Conservation (phyloP, 2,329 filamentous ascomycete genomes). For the Cyanodermella asteris region DNA sequence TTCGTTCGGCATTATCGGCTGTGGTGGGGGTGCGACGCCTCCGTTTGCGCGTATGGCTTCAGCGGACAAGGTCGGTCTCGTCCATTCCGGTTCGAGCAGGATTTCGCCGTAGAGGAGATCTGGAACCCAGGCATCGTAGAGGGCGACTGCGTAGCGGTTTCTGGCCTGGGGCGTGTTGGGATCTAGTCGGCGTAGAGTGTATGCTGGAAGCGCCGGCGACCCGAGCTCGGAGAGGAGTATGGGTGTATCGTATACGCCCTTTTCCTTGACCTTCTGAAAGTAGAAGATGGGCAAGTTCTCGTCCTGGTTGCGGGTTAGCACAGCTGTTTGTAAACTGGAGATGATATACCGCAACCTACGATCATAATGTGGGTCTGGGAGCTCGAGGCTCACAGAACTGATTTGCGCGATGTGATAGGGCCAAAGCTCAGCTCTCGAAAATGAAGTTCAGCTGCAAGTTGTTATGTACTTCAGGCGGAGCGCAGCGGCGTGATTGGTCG, state of each 20-base stretch:
- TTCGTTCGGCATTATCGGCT: constrained; percentile 51
- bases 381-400: too few species aligned
- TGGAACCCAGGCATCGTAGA: constrained; percentile 61
- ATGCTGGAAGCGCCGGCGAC: constrained; percentile 57
- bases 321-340: too few species aligned
- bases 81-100: constrained; percentile 64
- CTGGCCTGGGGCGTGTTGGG: constrained; percentile 45
- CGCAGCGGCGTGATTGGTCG: too few species aligned
- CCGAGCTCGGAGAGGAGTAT: constrained; percentile 47
- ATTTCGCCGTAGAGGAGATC: constrained; percentile 78
- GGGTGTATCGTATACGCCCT: constrained; percentile 15
- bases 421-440: too few species aligned
- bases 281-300: constrained; percentile 19
- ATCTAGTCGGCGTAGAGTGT: constrained; percentile 57
- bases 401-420: too few species aligned
- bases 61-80: constrained; percentile 57
- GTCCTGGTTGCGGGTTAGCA: constrained; percentile 16
- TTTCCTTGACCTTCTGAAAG: too few species aligned
- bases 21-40: constrained; percentile 40
- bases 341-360: too few species aligned
- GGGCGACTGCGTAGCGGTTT: constrained; percentile 69
- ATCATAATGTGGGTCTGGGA: too few species aligned
- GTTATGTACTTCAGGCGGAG: too few species aligned
- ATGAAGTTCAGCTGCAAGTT: too few species aligned
- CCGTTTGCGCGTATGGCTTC: constrained; percentile 55